A percentile compares a stretch with the other conserved stretches of the same genome.
Conservation (phyloP, 805 yeast species). For the Candida incommunis region DNA sequence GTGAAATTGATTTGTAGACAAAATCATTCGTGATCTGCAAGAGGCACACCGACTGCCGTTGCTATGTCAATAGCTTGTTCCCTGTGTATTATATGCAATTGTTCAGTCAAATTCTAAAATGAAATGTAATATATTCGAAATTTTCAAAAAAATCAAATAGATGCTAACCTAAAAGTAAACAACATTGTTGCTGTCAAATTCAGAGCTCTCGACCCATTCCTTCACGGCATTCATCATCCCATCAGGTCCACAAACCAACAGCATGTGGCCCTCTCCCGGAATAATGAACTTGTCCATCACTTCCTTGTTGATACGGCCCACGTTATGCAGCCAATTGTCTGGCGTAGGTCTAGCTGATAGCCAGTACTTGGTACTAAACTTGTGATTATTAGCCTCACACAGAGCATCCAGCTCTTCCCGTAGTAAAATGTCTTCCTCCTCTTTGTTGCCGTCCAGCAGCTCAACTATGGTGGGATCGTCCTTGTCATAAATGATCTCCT, state of each 20-base stretch:
- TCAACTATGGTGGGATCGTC: constrained; percentile 32
- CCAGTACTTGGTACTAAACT: constrained; percentile 28
- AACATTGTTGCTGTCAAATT: constrained; percentile 2
- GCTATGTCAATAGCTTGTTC: too few relatives aligned
- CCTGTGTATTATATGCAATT: too few relatives aligned
- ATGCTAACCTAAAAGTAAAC: constrained; percentile 6
- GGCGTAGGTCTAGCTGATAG: constrained; percentile 6
- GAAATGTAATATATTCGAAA: too few relatives aligned
- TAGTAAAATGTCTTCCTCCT: constrained; percentile 31
- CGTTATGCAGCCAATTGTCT: constrained; percentile 1
- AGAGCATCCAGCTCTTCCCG: constrained; percentile 31
- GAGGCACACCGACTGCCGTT: too few relatives aligned
- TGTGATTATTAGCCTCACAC: constrained; percentile 25
- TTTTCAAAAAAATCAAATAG: too few relatives aligned
- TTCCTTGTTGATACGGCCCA: constrained; percentile 6
- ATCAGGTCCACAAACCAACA: constrained; percentile 9
- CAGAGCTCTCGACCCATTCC: constrained; percentile 4
- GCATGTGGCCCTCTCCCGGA: constrained; percentile 1
- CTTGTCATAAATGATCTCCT: constrained; percentile 31
- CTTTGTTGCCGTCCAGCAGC: constrained; percentile 31
- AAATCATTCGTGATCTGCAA: too few relatives aligned
- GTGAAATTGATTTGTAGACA: too few relatives aligned
- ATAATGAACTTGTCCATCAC: background rate
- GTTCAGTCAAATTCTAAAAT: too few relatives aligned
- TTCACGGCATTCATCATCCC: constrained; percentile 8